Conservation (phyloP, 2,329 filamentous ascomycete species). For the Neofusicoccum sp. region DNA sequence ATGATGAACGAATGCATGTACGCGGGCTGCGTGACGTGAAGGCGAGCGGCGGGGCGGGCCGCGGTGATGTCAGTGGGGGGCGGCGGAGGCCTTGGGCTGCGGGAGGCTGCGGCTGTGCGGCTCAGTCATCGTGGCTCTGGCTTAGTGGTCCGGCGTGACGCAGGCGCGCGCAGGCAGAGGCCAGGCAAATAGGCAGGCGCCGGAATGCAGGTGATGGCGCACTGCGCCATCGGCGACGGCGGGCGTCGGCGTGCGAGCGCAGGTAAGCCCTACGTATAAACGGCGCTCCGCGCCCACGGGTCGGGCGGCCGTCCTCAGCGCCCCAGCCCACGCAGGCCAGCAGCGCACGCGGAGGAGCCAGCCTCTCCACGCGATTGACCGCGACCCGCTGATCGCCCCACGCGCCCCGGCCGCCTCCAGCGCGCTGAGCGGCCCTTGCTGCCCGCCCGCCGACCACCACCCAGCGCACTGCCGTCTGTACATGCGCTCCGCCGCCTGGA, state of each 20-base stretch:
- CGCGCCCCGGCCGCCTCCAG: neutral
- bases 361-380: constrained; percentile 13
- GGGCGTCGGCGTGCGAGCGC: neutral
- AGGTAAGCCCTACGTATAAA: constrained; percentile 4
- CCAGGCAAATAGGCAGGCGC: constrained; percentile 13
- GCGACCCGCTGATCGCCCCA: constrained; percentile 16
- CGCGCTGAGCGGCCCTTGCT: constrained; percentile 13
- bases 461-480: neutral
- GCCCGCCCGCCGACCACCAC: neutral
- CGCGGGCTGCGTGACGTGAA: neutral
- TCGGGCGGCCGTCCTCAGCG: neutral
- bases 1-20: constrained; percentile 3
- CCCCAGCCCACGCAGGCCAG: neutral
- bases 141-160: constrained; percentile 9
- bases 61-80: constrained; percentile 13
- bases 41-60: constrained; percentile 4
- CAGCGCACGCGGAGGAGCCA: constrained; percentile 9
- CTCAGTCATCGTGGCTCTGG: constrained; percentile 13
- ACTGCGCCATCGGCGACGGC: neutral
- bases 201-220: constrained; percentile 8
- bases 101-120: constrained; percentile 10
- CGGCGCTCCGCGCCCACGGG: constrained; percentile 1
- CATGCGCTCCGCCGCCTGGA: constrained; percentile 1
- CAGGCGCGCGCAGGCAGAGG: constrained; percentile 5
- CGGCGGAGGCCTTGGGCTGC: constrained; percentile 3